These are phyloP conservation scores for Paradendryphiella salina DNA, from an alignment of 2,329 filamentous ascomycete genomes.

Conservation along the genomic window DNA sequence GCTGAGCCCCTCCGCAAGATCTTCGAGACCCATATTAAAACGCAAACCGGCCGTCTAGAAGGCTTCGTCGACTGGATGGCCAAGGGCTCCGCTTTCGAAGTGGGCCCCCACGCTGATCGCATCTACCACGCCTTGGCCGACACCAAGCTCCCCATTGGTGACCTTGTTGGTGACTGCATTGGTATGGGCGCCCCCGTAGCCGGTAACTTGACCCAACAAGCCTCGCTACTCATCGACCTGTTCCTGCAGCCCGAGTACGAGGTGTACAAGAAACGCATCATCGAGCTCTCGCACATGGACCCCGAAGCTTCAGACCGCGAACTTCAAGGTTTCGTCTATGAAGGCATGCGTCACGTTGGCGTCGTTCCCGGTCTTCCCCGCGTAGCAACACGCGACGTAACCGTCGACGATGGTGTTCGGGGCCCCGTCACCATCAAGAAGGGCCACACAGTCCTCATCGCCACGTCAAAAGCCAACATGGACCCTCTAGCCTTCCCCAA, in stretches of 20 bases:
- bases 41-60: slow-evolving; percentile 57
- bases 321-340: slow-evolving; percentile 58
- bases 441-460: slow-evolving; percentile 40
- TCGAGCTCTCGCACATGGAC: slow-evolving; percentile 54
- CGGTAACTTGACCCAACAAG: slow-evolving; percentile 58
- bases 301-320: slow-evolving; percentile 60
- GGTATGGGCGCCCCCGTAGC: slow-evolving; percentile 56
- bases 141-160: slow-evolving; percentile 52
- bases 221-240: slow-evolving; percentile 57
- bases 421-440: slow-evolving; percentile 53
- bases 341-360: slow-evolving; percentile 59
- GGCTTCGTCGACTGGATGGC: slow-evolving; percentile 56
- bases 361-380: slow-evolving; percentile 58
- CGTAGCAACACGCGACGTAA: slow-evolving; percentile 50
- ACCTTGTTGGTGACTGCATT: slow-evolving; percentile 56
- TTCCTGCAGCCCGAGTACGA: slow-evolving; percentile 57
- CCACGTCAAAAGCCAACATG: slow-evolving; percentile 49
- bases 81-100: slow-evolving; percentile 59
- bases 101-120: slow-evolving; percentile 56
- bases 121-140: slow-evolving; percentile 56
- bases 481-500: slow-evolving; percentile 41
- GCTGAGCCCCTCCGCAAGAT: slow-evolving; percentile 69
- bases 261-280: slow-evolving; percentile 56
- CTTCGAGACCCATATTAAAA: slow-evolving; percentile 67
- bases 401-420: slow-evolving; percentile 55